Percentiles rank a stretch among this genome's conserved stretches.
Evolutionary conservation across 2,329 filamentous ascomycete genomes (phyloP).

Genomic region (Plectosphaerella plurivora): DNA sequence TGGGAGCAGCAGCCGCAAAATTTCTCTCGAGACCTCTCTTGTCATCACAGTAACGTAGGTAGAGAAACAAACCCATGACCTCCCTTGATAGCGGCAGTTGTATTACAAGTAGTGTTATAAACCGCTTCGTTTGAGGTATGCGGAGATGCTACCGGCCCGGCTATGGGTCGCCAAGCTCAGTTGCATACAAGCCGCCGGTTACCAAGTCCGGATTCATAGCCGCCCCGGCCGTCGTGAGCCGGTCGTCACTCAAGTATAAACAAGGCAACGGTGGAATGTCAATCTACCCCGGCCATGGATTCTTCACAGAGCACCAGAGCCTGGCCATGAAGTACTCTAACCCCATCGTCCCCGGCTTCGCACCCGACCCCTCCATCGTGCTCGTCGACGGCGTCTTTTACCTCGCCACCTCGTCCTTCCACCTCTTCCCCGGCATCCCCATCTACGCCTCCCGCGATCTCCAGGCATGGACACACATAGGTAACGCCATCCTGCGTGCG

Average conservation of each 20-base stretch:
- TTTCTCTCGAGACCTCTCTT: slow-evolving; percentile 35
- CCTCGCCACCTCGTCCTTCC: slow-evolving; percentile 53
- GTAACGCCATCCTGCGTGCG: neutral
- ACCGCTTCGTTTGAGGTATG: neutral
- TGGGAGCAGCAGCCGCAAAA: slow-evolving; percentile 40
- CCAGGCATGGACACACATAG: slow-evolving; percentile 21
- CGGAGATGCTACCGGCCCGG: neutral
- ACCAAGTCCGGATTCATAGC: neutral
- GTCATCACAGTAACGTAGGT: slow-evolving; percentile 15
- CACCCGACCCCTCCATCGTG: slow-evolving; percentile 22
- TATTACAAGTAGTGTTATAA: neutral
- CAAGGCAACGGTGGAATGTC: neutral
- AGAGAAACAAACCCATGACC: neutral
- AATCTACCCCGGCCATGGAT: neutral
- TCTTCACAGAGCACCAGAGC: neutral
- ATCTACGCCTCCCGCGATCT: slow-evolving; percentile 28
- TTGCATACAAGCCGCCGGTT: neutral
- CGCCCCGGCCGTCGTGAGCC: neutral
- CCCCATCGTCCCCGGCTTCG: slow-evolving; percentile 23
- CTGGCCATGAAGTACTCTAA: slow-evolving; percentile 8
- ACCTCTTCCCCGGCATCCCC: slow-evolving; percentile 52
- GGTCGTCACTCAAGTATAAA: neutral
- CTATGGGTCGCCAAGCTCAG: neutral
- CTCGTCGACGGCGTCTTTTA: slow-evolving; percentile 22
- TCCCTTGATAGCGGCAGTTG: neutral